Percentiles rank a stretch among this genome's conserved stretches.
phyloP scores from a whole-genome alignment of 2,329 filamentous ascomycete genomes.

The Pyrenophora seminiperda region DNA sequence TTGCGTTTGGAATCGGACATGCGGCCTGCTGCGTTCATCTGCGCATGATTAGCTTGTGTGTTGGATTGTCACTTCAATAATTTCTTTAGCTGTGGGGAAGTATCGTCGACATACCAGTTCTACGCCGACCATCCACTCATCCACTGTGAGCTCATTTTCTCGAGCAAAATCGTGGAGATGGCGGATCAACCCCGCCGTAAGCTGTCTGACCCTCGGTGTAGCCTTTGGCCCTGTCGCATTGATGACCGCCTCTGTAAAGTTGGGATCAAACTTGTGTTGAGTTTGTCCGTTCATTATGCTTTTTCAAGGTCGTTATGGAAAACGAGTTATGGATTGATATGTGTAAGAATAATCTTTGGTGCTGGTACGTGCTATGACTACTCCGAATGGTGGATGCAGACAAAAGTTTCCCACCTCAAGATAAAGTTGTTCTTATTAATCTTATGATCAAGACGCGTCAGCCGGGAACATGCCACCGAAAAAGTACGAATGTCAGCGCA shows the following conservation, averaged over 20 bases:
- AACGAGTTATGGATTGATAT: not conserved
- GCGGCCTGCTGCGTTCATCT: conserved; percentile 65
- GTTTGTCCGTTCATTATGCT: conserved; percentile 1
- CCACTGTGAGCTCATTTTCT: conserved; percentile 76
- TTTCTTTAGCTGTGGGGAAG: not conserved
- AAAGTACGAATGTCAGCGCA: not conserved
- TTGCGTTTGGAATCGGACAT: conserved; percentile 68
- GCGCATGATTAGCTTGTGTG: conserved; percentile 8
- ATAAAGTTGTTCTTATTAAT: not conserved
- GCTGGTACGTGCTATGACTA: too few relatives aligned
- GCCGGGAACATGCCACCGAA: conserved; percentile 7
- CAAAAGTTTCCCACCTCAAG: too few relatives aligned
- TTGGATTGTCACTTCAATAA: not conserved
- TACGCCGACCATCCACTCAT: conserved; percentile 77
- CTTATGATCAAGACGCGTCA: not conserved
- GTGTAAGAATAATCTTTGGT: not conserved
- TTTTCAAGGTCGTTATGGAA: too few relatives aligned
- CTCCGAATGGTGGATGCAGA: too few relatives aligned
- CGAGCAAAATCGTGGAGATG: conserved; percentile 80
- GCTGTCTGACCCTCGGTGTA: conserved; percentile 65
- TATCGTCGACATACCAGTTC: conserved; percentile 60
- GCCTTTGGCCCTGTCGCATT: conserved; percentile 74
- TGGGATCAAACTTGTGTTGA: conserved; percentile 67
- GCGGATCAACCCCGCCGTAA: conserved; percentile 67
- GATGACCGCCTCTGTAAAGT: conserved; percentile 75